Evolutionary conservation across 2,329 filamentous ascomycete genomes (phyloP).

Genomic region (Stylonectria norvegica): DNA sequence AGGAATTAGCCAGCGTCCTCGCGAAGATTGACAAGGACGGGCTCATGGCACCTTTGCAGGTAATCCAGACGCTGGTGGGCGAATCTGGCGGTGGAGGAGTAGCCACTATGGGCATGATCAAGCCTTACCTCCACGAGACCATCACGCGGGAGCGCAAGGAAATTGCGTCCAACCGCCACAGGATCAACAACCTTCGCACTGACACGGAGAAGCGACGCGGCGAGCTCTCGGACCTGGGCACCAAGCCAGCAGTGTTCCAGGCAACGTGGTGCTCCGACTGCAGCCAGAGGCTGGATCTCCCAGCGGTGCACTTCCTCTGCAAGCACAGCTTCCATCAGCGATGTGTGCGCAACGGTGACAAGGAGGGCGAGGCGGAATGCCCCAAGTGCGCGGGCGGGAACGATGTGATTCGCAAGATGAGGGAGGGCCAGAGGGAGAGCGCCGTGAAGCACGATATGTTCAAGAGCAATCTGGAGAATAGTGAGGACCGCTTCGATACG

Average conservation of each 20-base stretch:
- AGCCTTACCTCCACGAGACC: constrained; percentile 83
- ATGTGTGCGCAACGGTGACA: constrained; percentile 60
- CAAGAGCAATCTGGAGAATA: constrained; percentile 70
- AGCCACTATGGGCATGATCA: constrained; percentile 96
- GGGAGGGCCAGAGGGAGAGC: constrained; percentile 80
- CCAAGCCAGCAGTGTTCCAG: constrained; percentile 85
- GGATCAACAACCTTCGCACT: constrained; percentile 77
- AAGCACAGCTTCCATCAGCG: constrained; percentile 95
- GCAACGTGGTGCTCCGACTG: constrained; percentile 85
- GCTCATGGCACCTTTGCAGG: constrained; percentile 92
- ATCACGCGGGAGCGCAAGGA: constrained; percentile 86
- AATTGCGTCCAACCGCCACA: constrained; percentile 73
- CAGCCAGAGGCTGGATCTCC: constrained; percentile 73
- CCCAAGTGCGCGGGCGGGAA: constrained; percentile 82
- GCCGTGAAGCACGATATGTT: constrained; percentile 88
- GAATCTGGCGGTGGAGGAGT: constrained; percentile 54
- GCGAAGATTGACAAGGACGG: constrained; percentile 85
- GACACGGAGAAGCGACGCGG: constrained; percentile 78
- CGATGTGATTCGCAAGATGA: constrained; percentile 82
- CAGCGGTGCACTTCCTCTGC: constrained; percentile 92
- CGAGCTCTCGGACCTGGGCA: constrained; percentile 73
- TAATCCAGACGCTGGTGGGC: constrained; percentile 86
- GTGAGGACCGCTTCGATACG: constrained; percentile 82
- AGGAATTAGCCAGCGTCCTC: constrained; percentile 77
- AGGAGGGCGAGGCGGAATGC: constrained; percentile 70